These are phyloP conservation scores for Pseudozyma sp. DNA, from an alignment of 1,284 basidiomycete genomes.

Conservation along the genomic window DNA sequence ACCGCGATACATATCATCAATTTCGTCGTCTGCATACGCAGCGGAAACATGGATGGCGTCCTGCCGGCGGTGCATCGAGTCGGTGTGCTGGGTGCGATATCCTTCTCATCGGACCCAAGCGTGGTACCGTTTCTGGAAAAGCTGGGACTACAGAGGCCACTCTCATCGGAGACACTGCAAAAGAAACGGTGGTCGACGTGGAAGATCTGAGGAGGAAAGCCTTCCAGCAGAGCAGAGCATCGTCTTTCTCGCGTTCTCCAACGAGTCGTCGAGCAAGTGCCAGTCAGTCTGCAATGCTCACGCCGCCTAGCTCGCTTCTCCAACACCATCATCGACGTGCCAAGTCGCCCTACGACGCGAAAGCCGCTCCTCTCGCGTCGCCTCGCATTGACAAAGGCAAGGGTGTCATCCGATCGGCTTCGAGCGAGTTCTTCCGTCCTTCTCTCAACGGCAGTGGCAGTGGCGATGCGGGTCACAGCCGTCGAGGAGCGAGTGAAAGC, in stretches of 20 bases:
- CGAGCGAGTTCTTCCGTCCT: slow-evolving; percentile 10
- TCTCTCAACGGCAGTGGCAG: slow-evolving; percentile 1
- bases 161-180: background rate
- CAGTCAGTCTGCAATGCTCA: slow-evolving; percentile 14
- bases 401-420: slow-evolving; percentile 39
- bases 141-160: background rate
- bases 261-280: slow-evolving; percentile 10
- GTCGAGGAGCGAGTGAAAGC: slow-evolving; percentile 14
- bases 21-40: slow-evolving; percentile 72
- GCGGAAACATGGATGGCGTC: slow-evolving; percentile 69
- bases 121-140: background rate
- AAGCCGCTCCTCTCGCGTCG: slow-evolving; percentile 46
- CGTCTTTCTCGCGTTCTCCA: slow-evolving; percentile 11
- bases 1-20: slow-evolving; percentile 83
- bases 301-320: slow-evolving; percentile 23
- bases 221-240: slow-evolving; percentile 13
- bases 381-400: slow-evolving; percentile 50
- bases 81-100: slow-evolving; percentile 30
- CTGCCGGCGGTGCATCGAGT: slow-evolving; percentile 15
- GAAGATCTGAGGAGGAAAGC: slow-evolving; percentile 11
- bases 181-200: background rate
- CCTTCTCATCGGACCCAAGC: slow-evolving; percentile 26
- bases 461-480: background rate
- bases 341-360: slow-evolving; percentile 48
- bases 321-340: slow-evolving; percentile 29